Base-by-base conservation (phyloP, 371 early-diverging fungal species). In the Vairimorpha ceranae region DNA sequence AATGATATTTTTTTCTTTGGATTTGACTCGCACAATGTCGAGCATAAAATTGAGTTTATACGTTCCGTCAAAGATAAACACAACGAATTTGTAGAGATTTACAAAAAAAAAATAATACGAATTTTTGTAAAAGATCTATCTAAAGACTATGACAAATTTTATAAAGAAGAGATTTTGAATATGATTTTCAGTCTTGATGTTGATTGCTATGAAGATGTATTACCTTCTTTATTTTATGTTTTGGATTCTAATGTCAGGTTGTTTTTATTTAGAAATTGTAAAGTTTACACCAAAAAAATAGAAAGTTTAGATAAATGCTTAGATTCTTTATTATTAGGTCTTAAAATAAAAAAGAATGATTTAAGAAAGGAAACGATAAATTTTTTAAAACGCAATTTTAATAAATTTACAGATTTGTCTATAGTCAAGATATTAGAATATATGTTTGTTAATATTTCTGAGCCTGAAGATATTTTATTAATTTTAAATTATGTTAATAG, bases 311-410 rank as follows among this genome's bases (percentile, higher is more conserved):
- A 72, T 70, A 41, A 25, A 0, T 27, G 35, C n/a, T 45, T 70
- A 38, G 46, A 67, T 14, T 68, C 76, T 19, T 27, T 82, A 1
- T 54, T 32, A 8, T 45, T 77, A 38, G 83, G 83, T 6, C 54
- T 82, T 19, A 56, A 71, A 35, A 46, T 67, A 19, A 82, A 69
- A 10, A 80, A 82, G n/a, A 72, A 75, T 46, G 33, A 51, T 10
- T 58, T 82, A 0, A 65, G 64, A 29, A 52, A 29, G 41, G 77
- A 75, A 63, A 80, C 83, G 14, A 69, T 82, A n/a, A 51, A 30
- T 27, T 79, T 79, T 36, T 67, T 82, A 35, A 61, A 75, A 33
- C 41, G 70, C 1, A 75, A 77, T 48, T 45, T 61, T 17, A 2
- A 35, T 2, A 69, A 60, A 23, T 46, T 67, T 35, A 59, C 46